Percentiles rank a stretch among this genome's conserved stretches.
Conservation (phyloP, 2,329 filamentous ascomycete genomes). For the Penicillium sp. region DNA sequence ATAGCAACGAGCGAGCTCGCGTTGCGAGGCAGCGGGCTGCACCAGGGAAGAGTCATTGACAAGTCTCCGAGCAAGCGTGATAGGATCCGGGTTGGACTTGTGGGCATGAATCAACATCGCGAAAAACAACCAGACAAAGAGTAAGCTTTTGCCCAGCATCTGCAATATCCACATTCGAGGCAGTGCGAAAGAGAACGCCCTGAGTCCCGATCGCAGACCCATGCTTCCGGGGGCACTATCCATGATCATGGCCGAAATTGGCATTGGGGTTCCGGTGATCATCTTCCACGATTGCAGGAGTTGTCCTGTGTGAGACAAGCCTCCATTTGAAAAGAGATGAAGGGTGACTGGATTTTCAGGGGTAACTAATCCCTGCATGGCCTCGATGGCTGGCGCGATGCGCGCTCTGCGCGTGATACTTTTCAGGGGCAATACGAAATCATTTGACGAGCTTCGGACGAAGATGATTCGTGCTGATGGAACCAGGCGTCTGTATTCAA, state of each 20-base stretch:
- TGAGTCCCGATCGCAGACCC: constrained; percentile 26
- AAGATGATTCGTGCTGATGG: constrained; percentile 48
- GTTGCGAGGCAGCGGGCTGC: constrained; percentile 7
- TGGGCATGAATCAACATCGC: constrained; percentile 21
- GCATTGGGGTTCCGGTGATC: constrained; percentile 36
- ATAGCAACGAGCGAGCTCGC: constrained; percentile 34
- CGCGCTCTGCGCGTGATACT: constrained; percentile 27
- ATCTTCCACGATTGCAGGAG: constrained; percentile 42
- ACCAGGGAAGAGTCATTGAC: constrained; percentile 36
- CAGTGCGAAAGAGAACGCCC: constrained; percentile 39
- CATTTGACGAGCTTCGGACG: constrained; percentile 37
- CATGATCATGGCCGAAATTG: constrained; percentile 44
- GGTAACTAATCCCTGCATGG: constrained; percentile 29
- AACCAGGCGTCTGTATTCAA: constrained; percentile 45
- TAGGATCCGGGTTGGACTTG: constrained; percentile 23
- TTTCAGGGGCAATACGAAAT: constrained; percentile 32
- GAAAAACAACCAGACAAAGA: constrained; percentile 27
- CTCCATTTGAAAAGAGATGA: constrained; percentile 56
- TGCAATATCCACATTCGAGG: constrained; percentile 34
- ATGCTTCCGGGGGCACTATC: constrained; percentile 49
- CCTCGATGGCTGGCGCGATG: constrained; percentile 38
- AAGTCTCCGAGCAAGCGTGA: constrained; percentile 28
- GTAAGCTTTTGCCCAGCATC: constrained; percentile 25
- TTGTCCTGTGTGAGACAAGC: constrained; percentile 41
- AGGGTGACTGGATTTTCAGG: constrained; percentile 37